phyloP scores from a whole-genome alignment of 2,329 filamentous ascomycete genomes.

The Myotisia sp. region DNA sequence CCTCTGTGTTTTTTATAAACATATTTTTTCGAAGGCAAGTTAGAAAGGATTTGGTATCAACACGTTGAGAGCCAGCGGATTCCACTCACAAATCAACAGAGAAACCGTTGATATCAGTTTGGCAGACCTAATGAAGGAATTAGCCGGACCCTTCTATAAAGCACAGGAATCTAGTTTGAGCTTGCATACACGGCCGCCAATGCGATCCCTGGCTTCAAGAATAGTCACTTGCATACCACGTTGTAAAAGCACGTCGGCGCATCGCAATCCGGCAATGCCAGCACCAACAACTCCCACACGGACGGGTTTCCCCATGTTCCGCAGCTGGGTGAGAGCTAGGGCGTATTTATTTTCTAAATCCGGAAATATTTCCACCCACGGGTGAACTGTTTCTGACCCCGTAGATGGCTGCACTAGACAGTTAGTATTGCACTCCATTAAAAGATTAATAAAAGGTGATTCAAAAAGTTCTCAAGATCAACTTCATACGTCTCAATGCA shows the following conservation, averaged over 20 bases:
- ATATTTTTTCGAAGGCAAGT: not conserved
- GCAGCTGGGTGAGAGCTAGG: slow-evolving; percentile 2
- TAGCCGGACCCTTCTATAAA: slow-evolving; percentile 5
- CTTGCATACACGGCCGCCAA: slow-evolving; percentile 42
- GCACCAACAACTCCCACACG: slow-evolving; percentile 47
- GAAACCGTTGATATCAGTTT: slow-evolving; percentile 35
- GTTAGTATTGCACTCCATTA: slow-evolving; percentile 15
- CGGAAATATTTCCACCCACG: slow-evolving; percentile 4
- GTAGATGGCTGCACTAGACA: slow-evolving; percentile 10
- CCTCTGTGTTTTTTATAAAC: slow-evolving; percentile 31
- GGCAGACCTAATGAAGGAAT: slow-evolving; percentile 32
- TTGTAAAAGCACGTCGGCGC: slow-evolving; percentile 43
- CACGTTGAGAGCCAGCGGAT: not conserved
- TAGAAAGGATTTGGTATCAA: not conserved
- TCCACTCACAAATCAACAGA: slow-evolving; percentile 42
- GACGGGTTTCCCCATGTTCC: slow-evolving; percentile 26
- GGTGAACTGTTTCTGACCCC: slow-evolving; percentile 8
- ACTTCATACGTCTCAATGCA: too few species aligned
- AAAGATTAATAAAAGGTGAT: too few species aligned
- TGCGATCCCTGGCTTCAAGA: slow-evolving; percentile 43
- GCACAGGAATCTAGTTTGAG: not conserved
- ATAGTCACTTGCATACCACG: slow-evolving; percentile 45
- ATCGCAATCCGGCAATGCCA: slow-evolving; percentile 45
- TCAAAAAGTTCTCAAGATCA: too few species aligned
- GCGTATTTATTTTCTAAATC: slow-evolving; percentile 3